These are phyloP conservation scores for Sarcodon sp. DNA, from an alignment of 768 basidiomycete genomes.

Conservation along the genomic window DNA sequence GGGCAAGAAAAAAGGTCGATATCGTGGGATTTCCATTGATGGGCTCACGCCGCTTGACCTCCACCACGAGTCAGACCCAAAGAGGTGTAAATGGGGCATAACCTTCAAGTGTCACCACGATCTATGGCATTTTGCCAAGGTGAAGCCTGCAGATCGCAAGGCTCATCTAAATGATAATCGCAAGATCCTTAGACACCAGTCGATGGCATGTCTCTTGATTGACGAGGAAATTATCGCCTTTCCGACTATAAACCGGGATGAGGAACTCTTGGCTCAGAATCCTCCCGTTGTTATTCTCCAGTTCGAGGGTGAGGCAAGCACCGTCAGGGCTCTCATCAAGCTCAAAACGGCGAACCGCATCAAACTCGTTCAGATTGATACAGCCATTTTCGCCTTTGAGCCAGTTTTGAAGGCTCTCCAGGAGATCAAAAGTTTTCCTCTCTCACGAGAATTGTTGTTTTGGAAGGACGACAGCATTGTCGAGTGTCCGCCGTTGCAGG, in stretches of 20 bases:
- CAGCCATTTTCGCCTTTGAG: constrained; percentile 49
- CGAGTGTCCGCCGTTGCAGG: background rate
- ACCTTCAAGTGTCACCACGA: constrained; percentile 22
- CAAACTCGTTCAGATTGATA: constrained; percentile 43
- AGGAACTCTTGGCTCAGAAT: constrained; percentile 31
- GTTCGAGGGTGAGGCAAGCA: constrained; percentile 29
- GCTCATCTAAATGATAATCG: constrained; percentile 23
- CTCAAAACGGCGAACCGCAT: constrained; percentile 24
- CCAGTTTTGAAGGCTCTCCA: constrained; percentile 49
- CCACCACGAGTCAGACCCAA: constrained; percentile 16
- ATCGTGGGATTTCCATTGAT: constrained; percentile 25
- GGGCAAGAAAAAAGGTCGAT: constrained; percentile 24
- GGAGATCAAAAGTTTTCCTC: constrained; percentile 27
- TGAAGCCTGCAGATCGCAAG: constrained; percentile 23
- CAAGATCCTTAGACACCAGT: constrained; percentile 38
- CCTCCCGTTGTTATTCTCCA: constrained; percentile 42
- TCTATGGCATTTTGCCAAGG: constrained; percentile 10
- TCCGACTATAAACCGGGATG: constrained; percentile 39
- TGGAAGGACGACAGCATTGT: constrained; percentile 26
- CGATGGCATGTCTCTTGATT: constrained; percentile 36
- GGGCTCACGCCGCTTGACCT: constrained; percentile 23
- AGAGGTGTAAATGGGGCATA: constrained; percentile 22
- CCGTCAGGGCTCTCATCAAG: constrained; percentile 23
- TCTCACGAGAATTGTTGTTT: constrained; percentile 37
- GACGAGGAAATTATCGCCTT: constrained; percentile 38